Evolutionary conservation across 2,329 filamentous ascomycete genomes (phyloP).

Genomic region (Beauveria sp.): DNA sequence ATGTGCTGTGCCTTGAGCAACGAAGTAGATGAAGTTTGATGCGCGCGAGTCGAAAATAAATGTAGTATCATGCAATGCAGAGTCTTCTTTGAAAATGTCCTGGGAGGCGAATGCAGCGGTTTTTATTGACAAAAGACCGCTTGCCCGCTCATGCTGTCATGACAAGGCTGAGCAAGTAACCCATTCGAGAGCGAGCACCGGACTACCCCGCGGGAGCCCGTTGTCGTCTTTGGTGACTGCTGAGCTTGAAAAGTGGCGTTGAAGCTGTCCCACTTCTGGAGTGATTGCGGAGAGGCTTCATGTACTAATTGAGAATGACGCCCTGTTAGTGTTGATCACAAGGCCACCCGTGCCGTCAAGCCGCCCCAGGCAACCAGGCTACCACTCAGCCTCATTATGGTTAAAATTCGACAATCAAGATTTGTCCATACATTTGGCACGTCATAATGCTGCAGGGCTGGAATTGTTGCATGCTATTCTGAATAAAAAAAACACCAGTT

Average conservation of each 20-base stretch:
- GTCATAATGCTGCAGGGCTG: background rate
- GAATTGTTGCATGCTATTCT: background rate
- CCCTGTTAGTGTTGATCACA: constrained; percentile 1
- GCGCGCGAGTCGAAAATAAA: no score
- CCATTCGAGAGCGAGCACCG: no score
- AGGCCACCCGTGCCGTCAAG: background rate
- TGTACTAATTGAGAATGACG: background rate
- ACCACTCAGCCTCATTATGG: background rate
- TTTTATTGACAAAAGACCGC: background rate
- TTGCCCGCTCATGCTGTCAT: no score
- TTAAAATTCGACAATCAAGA: background rate
- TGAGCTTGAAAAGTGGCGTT: background rate
- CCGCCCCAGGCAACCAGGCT: background rate
- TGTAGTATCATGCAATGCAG: background rate
- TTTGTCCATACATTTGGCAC: background rate
- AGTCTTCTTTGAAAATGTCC: background rate
- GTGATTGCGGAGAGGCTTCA: background rate
- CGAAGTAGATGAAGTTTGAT: no score
- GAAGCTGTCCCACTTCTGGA: background rate
- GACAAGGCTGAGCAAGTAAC: no score
- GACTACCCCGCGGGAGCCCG: no score
- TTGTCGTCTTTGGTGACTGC: no score
- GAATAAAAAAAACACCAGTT: no score
- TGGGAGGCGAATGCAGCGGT: background rate
- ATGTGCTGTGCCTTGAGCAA: no score